Base-by-base conservation (phyloP, 331 rosid species). In the Quercus tomentella region DNA sequence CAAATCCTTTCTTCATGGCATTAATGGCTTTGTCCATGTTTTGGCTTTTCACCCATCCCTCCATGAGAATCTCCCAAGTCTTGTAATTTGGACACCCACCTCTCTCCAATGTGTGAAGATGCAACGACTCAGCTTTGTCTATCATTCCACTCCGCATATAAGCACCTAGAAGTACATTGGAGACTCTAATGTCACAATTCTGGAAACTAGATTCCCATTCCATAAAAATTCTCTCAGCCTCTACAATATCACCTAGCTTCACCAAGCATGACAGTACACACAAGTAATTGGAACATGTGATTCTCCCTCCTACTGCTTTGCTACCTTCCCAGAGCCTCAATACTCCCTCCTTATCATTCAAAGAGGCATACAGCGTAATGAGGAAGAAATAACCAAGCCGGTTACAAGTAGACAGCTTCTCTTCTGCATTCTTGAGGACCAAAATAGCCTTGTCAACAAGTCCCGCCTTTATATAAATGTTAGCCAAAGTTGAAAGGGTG, bases 31-130 rank as follows among this genome's bases (percentile, higher is more conserved):
- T 75, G 3, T 81, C 94, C 86, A 85, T 86, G 77, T 84, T 79
- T 76, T 84, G 69, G 81, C 66, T 37, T 58, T 84, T 89, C 83
- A 89, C 66, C 87, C 86, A 85, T 78, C 97, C 97, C 82, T 94
- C 97, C 69, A 87, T 75, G 35, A 94, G 92, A 86, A 92, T 94
- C 87, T 94, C 98, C 94, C 97, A 87, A 9, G 98, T 92, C 86
- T 91, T 94, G 77, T 91, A 92, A 84, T 91, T 94, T 4, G 98
- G 97, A 79, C 71, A 67, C 6, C 94, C 96, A 14, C 98, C 96
- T 80, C 80, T 92, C 76, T 88, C 87, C 89, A 92, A 60, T n/a
- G 92, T 86, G 56, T 63, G 93, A 72, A 78, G 71, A 87, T 88
- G 97, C 33, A 94, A 85, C 7, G 86, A 74, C 84, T 91, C 98